Percentiles rank a stretch among this genome's conserved stretches.
These are phyloP conservation scores for Trifolium fragiferum DNA, from an alignment of 306 rosid species.

Conservation along the genomic window DNA sequence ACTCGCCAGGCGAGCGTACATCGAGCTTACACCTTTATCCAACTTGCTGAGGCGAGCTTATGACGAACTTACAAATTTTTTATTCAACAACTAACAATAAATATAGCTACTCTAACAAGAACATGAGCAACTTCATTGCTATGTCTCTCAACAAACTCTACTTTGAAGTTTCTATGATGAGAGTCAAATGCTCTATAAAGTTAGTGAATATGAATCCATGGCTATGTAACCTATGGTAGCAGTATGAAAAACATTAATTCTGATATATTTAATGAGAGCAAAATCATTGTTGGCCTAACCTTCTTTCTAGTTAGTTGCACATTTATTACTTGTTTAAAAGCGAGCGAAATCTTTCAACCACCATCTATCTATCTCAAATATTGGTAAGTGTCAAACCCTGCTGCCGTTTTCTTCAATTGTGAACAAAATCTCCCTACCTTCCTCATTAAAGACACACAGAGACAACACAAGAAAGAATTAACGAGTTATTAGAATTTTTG, in stretches of 20 bases:
- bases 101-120: too few relatives aligned
- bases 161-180: too few relatives aligned
- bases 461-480: constrained; percentile 3
- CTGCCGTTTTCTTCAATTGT: constrained; percentile 61
- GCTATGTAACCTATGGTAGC: too few relatives aligned
- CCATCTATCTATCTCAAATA: constrained; percentile 49
- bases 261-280: constrained; percentile 46
- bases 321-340: constrained; percentile 64
- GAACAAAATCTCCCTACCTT: constrained; percentile 42
- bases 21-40: too few relatives aligned
- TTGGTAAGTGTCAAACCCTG: constrained; percentile 45
- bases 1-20: too few relatives aligned
- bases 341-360: constrained; percentile 60
- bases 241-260: constrained; percentile 16
- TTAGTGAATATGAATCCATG: too few relatives aligned
- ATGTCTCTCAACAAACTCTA: too few relatives aligned
- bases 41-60: too few relatives aligned
- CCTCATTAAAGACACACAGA: constrained; percentile 8
- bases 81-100: too few relatives aligned
- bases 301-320: constrained; percentile 39
- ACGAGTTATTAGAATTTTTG: background rate
- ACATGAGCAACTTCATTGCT: too few relatives aligned
- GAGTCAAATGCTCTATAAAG: too few relatives aligned
- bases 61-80: too few relatives aligned
- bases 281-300: constrained; percentile 79